Conservation (phyloP, 345 rosid genomes). For the Dovyalis caffra region DNA sequence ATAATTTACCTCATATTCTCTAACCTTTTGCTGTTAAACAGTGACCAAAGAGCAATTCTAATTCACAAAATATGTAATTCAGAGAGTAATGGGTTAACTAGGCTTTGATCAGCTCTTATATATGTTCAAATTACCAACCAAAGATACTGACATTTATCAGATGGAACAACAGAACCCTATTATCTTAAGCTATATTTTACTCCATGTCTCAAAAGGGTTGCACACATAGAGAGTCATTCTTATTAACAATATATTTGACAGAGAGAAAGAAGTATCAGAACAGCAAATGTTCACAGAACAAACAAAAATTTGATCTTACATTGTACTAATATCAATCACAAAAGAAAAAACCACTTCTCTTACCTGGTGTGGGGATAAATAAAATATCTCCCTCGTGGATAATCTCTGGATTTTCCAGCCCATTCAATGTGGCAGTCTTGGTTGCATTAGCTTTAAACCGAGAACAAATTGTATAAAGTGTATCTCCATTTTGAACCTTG, state of each 20-base stretch:
- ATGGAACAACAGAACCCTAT: background rate
- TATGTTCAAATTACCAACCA: background rate
- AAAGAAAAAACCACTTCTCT: background rate
- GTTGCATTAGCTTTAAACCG: slow-evolving; percentile 17
- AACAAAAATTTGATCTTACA: background rate
- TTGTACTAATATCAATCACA: background rate
- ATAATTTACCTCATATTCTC: background rate
- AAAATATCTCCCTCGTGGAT: slow-evolving; percentile 22
- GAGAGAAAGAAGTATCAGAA: no score
- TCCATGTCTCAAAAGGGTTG: background rate
- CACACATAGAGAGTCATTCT: background rate
- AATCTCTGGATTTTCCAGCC: slow-evolving; percentile 10
- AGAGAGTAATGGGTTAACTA: no score
- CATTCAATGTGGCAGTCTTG: slow-evolving; percentile 24
- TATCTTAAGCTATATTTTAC: background rate
- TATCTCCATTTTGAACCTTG: slow-evolving; percentile 27
- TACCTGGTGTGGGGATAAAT: slow-evolving; percentile 25
- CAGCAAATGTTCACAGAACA: background rate
- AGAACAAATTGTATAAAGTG: slow-evolving; percentile 19
- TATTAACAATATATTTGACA: no score
- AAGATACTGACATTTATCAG: background rate
- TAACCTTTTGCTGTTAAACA: background rate
- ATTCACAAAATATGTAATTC: background rate
- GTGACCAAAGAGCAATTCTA: background rate
- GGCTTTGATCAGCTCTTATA: background rate